A percentile compares a stretch with the other conserved stretches of the same genome.
These are phyloP conservation scores for Malus domestica DNA, from an alignment of 306 rosid genomes.

Conservation along the genomic window ASM211411v1 NC_041803.1:26712501-26713000, in stretches of 20 bases:
- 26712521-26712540: not conserved
- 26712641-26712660: not conserved
- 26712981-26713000: not conserved
- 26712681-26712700: not conserved
- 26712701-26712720: not conserved
- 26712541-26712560: not conserved
- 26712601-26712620: not conserved
- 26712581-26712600: not conserved
- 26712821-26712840: too few species aligned
- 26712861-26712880: too few species aligned
- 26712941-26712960: not conserved
- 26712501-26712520: not conserved
- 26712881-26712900: not conserved
- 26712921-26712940: not conserved
- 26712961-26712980: not conserved
- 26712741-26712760: accelerated
- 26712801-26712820: too few species aligned
- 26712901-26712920: not conserved
- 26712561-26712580: not conserved
- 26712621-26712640: not conserved
- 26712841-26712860: too few species aligned
- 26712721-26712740: too few species aligned
- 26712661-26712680: not conserved
- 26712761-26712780: too few species aligned
- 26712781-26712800: too few species aligned